These are phyloP conservation scores for Onygenales sp. DNA, from an alignment of 2,329 filamentous ascomycete genomes.

Conservation along the genomic window DNA sequence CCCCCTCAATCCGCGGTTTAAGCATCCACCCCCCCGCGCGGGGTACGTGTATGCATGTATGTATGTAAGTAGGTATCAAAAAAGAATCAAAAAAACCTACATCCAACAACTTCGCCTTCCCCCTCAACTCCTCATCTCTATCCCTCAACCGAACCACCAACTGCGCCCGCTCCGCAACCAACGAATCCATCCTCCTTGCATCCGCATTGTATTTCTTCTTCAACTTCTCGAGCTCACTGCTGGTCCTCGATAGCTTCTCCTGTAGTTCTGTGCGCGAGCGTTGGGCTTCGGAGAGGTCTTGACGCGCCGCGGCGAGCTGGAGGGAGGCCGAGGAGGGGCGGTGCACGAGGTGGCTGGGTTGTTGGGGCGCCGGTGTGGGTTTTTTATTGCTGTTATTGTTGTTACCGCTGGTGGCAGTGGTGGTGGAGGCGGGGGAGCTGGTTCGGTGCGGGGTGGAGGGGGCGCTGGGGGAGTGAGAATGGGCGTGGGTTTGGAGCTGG, in stretches of 20 bases:
- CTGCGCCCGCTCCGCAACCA: conserved; percentile 53
- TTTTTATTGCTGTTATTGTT: not conserved
- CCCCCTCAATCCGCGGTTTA: too few relatives aligned
- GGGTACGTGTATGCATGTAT: not conserved
- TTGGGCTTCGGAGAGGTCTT: conserved; percentile 68
- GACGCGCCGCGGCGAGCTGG: conserved; percentile 33
- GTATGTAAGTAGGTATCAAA: not conserved
- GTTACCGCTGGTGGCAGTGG: conserved; percentile 16
- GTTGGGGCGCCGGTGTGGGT: not conserved
- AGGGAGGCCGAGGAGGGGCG: conserved; percentile 16
- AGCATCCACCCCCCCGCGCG: not conserved
- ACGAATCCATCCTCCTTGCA: conserved; percentile 47
- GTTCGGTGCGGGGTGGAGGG: conserved; percentile 19
- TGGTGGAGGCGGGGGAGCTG: conserved; percentile 20
- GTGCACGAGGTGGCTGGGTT: not conserved
- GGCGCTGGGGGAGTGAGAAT: conserved; percentile 16
- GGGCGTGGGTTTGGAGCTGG: conserved; percentile 26
- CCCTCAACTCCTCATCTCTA: conserved; percentile 72
- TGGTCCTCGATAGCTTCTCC: conserved; percentile 51
- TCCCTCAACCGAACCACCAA: conserved; percentile 63
- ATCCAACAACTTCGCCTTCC: conserved; percentile 75
- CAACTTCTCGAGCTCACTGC: conserved; percentile 55
- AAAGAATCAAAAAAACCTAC: conserved; percentile 31
- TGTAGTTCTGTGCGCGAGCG: conserved; percentile 62
- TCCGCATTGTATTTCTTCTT: conserved; percentile 53